Percentiles rank a stretch among this genome's conserved stretches.
phyloP scores from a whole-genome alignment of 352 stramenopile species.

The Globisporangium alternatum region DNA sequence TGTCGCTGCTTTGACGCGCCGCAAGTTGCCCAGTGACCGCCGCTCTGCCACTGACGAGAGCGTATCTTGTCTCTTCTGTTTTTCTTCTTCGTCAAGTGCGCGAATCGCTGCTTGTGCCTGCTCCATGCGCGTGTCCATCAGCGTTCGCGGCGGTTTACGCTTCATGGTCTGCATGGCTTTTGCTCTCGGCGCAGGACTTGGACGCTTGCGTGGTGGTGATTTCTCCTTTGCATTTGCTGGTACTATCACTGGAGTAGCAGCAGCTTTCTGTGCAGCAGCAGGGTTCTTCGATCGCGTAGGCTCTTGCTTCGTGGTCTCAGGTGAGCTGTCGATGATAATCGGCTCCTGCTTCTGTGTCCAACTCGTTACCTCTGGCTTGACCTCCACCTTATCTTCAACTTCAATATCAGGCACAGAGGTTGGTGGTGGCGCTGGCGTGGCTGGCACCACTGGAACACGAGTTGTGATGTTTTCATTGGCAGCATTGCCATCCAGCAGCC shows the following conservation, averaged over 20 bases:
- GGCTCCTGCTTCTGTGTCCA: neutral
- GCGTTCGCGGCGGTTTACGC: slow-evolving; percentile 4
- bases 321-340: neutral
- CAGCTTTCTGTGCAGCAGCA: neutral
- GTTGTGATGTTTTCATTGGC: neutral
- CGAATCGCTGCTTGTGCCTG: slow-evolving; percentile 18
- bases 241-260: neutral
- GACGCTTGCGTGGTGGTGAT: neutral
- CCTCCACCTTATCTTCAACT: neutral
- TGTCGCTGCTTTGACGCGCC: neutral
- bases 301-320: neutral
- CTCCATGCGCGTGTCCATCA: slow-evolving; percentile 18
- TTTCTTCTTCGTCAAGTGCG: slow-evolving; percentile 3
- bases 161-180: slow-evolving; percentile 11
- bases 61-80: neutral
- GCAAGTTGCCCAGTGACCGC: slow-evolving; percentile 1
- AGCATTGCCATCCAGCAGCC: neutral
- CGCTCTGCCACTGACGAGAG: neutral
- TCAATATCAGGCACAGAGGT: neutral
- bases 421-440: neutral
- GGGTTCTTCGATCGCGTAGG: neutral
- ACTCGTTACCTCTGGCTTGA: neutral
- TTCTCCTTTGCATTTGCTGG: neutral
- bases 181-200: neutral
- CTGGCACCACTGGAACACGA: neutral